Conservation (phyloP, 495 filamentous ascomycete genomes). For the Podospora comata region DNA sequence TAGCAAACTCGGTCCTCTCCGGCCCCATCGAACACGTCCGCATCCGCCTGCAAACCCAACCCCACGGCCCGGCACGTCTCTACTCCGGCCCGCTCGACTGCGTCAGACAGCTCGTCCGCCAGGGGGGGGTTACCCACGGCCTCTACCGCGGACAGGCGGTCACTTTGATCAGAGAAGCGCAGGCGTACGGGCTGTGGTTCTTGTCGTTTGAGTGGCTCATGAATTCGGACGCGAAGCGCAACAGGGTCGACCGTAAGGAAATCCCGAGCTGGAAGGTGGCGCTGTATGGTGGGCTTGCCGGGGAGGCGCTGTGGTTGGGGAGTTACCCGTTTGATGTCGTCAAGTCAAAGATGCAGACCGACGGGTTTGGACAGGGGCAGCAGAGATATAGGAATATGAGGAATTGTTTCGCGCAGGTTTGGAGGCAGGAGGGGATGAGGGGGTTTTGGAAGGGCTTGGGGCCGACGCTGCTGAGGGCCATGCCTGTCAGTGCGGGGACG, state of each 20-base stretch:
- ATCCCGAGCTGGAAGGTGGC: slow-evolving; percentile 83
- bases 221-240: slow-evolving; percentile 78
- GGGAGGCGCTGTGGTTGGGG: slow-evolving; percentile 86
- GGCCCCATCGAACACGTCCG: slow-evolving; percentile 95
- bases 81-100: slow-evolving; percentile 89
- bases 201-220: slow-evolving; percentile 92
- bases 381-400: slow-evolving; percentile 73
- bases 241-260: slow-evolving; percentile 67
- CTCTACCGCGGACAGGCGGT: slow-evolving; percentile 85
- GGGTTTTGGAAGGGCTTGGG: slow-evolving; percentile 97
- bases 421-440: slow-evolving; percentile 65
- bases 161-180: slow-evolving; percentile 82
- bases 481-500: slow-evolving; percentile 96
- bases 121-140: slow-evolving; percentile 63
- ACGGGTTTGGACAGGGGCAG: slow-evolving; percentile 68
- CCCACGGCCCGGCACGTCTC: slow-evolving; percentile 69
- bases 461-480: slow-evolving; percentile 90
- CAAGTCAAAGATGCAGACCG: slow-evolving; percentile 99
- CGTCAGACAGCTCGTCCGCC: slow-evolving; percentile 73
- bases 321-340: slow-evolving; percentile 96
- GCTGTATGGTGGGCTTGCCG: slow-evolving; percentile 86
- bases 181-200: slow-evolving; percentile 96
- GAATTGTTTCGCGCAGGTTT: slow-evolving; percentile 87
- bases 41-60: slow-evolving; percentile 96
- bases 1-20: slow-evolving; percentile 86